Percentiles rank a stretch among this genome's conserved stretches.
phyloP scores from a whole-genome alignment of 2,329 filamentous ascomycete genomes.

The Cladosporium colombiae region DNA sequence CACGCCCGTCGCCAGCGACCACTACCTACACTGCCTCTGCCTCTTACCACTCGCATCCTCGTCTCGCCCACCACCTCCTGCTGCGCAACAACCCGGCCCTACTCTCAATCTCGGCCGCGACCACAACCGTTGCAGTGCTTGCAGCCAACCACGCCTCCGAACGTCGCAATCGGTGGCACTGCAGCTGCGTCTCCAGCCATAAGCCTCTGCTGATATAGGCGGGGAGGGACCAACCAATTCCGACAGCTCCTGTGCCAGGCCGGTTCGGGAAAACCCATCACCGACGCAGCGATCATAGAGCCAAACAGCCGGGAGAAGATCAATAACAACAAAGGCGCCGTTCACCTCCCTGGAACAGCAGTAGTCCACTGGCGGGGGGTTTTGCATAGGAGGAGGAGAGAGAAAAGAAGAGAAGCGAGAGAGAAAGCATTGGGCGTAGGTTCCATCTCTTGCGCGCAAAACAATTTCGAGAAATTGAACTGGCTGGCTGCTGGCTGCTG shows the following conservation, averaged over 20 bases:
- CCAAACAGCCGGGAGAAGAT: background rate
- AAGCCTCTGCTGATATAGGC: constrained; percentile 16
- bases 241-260: constrained; percentile 15
- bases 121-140: background rate
- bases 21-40: background rate
- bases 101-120: constrained; percentile 1
- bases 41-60: background rate
- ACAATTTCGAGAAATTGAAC: background rate
- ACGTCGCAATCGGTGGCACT: background rate
- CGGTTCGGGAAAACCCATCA: constrained; percentile 2
- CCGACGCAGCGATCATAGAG: background rate
- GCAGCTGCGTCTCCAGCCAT: constrained; percentile 9
- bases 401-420: background rate
- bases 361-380: background rate
- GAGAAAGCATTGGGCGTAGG: background rate
- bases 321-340: background rate
- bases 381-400: background rate
- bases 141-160: constrained; percentile 1
- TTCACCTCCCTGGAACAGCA: background rate
- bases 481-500: background rate
- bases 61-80: background rate
- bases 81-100: background rate
- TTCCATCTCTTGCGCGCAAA: background rate
- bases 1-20: too few relatives aligned
- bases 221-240: constrained; percentile 8